phyloP scores from a whole-genome alignment of 129 eudicot genomes.

The Tagetes patula region DNA sequence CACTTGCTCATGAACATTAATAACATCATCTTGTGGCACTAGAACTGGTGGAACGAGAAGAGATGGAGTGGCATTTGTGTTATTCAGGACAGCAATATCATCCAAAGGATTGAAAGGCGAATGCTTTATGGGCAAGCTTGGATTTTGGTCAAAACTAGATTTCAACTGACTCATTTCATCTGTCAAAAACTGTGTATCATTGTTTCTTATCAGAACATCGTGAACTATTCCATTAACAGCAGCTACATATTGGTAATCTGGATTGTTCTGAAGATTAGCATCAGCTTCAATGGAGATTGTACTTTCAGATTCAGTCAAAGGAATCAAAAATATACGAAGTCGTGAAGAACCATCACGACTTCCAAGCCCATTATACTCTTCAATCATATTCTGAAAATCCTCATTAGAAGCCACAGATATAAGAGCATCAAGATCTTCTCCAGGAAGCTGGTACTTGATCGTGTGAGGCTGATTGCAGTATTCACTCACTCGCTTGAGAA shows the following conservation, averaged over 20 bases:
- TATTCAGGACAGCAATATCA: conserved; percentile 23
- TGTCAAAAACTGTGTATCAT: conserved; percentile 27
- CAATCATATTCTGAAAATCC: conserved; percentile 93
- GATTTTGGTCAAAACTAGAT: conserved; percentile 35
- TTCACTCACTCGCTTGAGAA: conserved; percentile 48
- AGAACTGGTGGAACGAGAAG: conserved; percentile 35
- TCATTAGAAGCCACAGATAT: conserved; percentile 87
- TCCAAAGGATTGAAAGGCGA: conserved; percentile 32
- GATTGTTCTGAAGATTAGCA: conserved; percentile 38
- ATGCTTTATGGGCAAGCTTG: conserved; percentile 35
- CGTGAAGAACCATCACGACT: conserved; percentile 60
- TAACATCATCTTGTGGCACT: conserved; percentile 43
- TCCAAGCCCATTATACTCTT: conserved; percentile 65
- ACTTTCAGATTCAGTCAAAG: conserved; percentile 56
- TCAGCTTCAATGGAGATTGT: conserved; percentile 33
- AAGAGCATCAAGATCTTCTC: conserved; percentile 94
- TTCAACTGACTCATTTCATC: conserved; percentile 32
- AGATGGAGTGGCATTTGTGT: conserved; percentile 24
- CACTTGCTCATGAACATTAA: conserved; percentile 28
- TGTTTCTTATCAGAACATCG: conserved; percentile 29
- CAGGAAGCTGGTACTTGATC: conserved; percentile 88
- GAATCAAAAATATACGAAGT: conserved; percentile 75
- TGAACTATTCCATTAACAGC: conserved; percentile 74
- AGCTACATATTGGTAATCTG: conserved; percentile 77
- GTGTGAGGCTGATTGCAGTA: conserved; percentile 71